Conservation (phyloP, 345 rosid species). For the Aethionema arabicum region DNA sequence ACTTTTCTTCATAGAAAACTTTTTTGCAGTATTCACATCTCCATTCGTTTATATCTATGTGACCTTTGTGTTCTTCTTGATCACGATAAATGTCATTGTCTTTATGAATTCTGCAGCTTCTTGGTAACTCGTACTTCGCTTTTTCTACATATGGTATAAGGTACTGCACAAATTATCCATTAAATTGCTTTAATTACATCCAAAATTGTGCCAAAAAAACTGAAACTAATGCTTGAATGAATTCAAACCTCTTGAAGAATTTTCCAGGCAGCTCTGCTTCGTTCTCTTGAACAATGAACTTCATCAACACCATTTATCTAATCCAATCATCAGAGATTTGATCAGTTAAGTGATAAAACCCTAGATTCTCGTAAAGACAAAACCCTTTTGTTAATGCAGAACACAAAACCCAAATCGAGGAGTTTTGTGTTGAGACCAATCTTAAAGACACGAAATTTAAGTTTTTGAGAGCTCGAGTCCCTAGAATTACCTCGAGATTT, state of each 20-base stretch:
- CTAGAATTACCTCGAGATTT: conserved; percentile 2
- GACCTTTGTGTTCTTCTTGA: conserved; percentile 64
- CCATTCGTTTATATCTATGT: conserved; percentile 58
- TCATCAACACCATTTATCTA: conserved; percentile 32
- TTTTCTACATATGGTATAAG: conserved; percentile 64
- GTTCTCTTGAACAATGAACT: conserved; percentile 70
- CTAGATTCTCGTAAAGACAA: conserved; percentile 1
- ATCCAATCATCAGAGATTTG: conserved; percentile 5
- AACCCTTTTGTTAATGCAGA: too few relatives aligned
- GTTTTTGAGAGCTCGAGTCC: neutral
- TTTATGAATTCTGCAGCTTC: conserved; percentile 53
- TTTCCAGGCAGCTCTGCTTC: conserved; percentile 66
- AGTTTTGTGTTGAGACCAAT: too few relatives aligned
- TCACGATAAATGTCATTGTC: conserved; percentile 60
- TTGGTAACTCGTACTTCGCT: conserved; percentile 46
- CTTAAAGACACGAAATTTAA: too few relatives aligned
- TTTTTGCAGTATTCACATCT: conserved; percentile 68
- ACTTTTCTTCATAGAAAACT: conserved; percentile 60
- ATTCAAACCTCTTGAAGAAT: conserved; percentile 50
- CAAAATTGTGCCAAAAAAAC: neutral
- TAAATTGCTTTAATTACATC: neutral
- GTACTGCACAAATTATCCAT: conserved; percentile 42
- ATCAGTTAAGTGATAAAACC: neutral
- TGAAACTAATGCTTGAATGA: neutral
- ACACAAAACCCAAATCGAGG: too few relatives aligned